phyloP scores from a whole-genome alignment of 768 basidiomycete genomes.

The Russula brevipes region DNA sequence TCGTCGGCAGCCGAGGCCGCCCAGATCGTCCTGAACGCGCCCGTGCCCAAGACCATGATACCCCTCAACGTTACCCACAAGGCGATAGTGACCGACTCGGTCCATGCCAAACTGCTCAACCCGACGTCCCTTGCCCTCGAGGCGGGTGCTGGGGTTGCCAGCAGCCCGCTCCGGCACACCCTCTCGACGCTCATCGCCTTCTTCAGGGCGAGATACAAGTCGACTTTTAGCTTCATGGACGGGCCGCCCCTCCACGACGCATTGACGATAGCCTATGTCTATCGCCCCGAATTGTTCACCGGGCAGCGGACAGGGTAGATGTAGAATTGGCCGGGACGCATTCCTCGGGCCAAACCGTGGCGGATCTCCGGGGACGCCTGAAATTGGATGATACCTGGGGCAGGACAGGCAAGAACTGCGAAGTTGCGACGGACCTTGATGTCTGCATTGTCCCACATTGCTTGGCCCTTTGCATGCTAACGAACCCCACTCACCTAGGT shows the following conservation, averaged over 20 bases:
- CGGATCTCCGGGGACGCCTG: slow-evolving; percentile 67
- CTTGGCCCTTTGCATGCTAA: not conserved
- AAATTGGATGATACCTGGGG: slow-evolving; percentile 68
- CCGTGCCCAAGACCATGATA: slow-evolving; percentile 68
- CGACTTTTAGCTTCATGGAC: slow-evolving; percentile 73
- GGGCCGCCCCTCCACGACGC: slow-evolving; percentile 89
- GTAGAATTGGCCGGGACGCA: slow-evolving; percentile 67
- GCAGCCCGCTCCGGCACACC: slow-evolving; percentile 57
- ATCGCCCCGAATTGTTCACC: slow-evolving; percentile 60
- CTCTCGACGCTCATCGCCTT: slow-evolving; percentile 69
- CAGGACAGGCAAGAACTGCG: slow-evolving; percentile 64
- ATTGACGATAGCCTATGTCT: slow-evolving; percentile 72
- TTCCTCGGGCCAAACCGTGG: slow-evolving; percentile 71
- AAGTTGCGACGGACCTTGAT: slow-evolving; percentile 61
- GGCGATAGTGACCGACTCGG: slow-evolving; percentile 59
- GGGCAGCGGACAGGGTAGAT: slow-evolving; percentile 67
- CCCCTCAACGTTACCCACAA: slow-evolving; percentile 87
- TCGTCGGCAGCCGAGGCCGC: slow-evolving; percentile 61
- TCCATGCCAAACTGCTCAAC: slow-evolving; percentile 51
- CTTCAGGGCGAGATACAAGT: slow-evolving; percentile 68
- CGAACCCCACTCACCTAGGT: slow-evolving; percentile 41
- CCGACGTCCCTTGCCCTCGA: slow-evolving; percentile 24
- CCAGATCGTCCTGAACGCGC: slow-evolving; percentile 71
- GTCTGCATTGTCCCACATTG: slow-evolving; percentile 39
- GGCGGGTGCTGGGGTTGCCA: slow-evolving; percentile 27